A percentile compares a stretch with the other conserved stretches of the same genome.
phyloP scores from a whole-genome alignment of 495 filamentous ascomycete species.

The Aspergillus cristatus region DNA sequence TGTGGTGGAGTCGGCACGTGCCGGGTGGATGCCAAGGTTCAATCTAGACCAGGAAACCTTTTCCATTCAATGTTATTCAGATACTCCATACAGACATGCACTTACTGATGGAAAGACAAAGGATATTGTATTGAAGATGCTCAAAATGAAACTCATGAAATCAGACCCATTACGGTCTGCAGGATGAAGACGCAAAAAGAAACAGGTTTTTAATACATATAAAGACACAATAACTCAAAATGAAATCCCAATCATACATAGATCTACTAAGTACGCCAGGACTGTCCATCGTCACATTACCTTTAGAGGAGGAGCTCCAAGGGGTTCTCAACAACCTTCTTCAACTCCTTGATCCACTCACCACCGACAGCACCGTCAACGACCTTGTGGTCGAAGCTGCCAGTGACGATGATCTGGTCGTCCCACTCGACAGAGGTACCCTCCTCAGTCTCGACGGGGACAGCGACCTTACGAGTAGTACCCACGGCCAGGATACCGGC shows the following conservation, averaged over 20 bases:
- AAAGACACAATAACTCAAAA: constrained; percentile 18
- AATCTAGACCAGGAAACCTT: too few species aligned
- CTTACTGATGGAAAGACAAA: constrained; percentile 2
- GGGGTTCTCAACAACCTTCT: constrained; percentile 96
- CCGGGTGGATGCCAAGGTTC: too few species aligned
- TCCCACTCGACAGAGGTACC: constrained; percentile 83
- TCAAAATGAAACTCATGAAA: constrained; percentile 7
- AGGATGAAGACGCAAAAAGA: constrained; percentile 4
- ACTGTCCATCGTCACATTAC: constrained; percentile 2
- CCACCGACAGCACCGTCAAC: constrained; percentile 89
- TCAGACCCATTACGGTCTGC: too few species aligned
- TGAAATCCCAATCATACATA: constrained; percentile 11
- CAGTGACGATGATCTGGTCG: constrained; percentile 90
- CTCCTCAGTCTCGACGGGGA: constrained; percentile 77
- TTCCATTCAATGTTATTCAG: too few species aligned
- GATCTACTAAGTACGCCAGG: constrained; percentile 5
- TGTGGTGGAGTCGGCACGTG: constrained; percentile 5
- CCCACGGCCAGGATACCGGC: constrained; percentile 93
- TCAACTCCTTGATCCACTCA: constrained; percentile 94
- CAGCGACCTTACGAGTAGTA: constrained; percentile 86
- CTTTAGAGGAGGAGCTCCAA: constrained; percentile 80
- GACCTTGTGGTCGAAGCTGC: constrained; percentile 96
- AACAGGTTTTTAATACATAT: constrained; percentile 38
- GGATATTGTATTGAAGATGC: constrained; percentile 25
- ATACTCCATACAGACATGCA: too few species aligned